Conservation (phyloP, 495 filamentous ascomycete genomes). For the Cercophora newfieldiana region DNA sequence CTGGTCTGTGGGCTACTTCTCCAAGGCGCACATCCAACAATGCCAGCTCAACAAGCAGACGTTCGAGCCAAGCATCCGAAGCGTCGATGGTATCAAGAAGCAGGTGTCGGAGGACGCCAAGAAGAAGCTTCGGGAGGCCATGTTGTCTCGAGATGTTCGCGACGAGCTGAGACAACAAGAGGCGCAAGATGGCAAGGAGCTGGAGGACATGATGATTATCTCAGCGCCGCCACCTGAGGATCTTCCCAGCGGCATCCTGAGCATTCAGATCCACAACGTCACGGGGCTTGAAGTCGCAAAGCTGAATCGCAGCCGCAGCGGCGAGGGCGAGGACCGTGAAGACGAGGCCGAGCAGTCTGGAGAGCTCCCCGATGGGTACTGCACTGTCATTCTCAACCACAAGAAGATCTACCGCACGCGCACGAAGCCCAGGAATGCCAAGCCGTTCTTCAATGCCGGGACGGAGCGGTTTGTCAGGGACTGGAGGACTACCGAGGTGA, state of each 20-base stretch:
- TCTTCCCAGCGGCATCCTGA: conserved; percentile 62
- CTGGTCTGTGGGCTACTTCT: conserved; percentile 72
- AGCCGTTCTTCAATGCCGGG: conserved; percentile 78
- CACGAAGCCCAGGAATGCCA: conserved; percentile 74
- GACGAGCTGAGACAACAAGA: conserved; percentile 63
- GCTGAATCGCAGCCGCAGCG: conserved; percentile 44
- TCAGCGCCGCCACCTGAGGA: conserved; percentile 57
- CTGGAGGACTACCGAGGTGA: conserved; percentile 62
- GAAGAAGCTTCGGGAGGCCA: conserved; percentile 63
- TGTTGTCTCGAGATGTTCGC: conserved; percentile 42
- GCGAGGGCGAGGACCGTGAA: conserved; percentile 44
- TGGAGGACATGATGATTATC: conserved; percentile 56
- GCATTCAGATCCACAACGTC: conserved; percentile 73
- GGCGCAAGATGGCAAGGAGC: conserved; percentile 57
- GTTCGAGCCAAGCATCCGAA: conserved; percentile 50
- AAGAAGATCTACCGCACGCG: conserved; percentile 68
- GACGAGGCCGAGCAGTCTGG: conserved; percentile 62
- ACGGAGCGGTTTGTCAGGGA: conserved; percentile 70
- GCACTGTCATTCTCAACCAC: conserved; percentile 70
- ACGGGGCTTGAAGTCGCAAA: conserved; percentile 62
- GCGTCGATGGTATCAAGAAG: conserved; percentile 52
- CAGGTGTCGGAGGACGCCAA: conserved; percentile 52
- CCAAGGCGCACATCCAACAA: conserved; percentile 59
- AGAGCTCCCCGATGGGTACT: conserved; percentile 65
- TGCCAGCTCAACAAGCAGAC: conserved; percentile 57